Evolutionary conservation across 176 grass and related monocot genomes (phyloP).

Genomic region (Puya raimondii): DNA sequence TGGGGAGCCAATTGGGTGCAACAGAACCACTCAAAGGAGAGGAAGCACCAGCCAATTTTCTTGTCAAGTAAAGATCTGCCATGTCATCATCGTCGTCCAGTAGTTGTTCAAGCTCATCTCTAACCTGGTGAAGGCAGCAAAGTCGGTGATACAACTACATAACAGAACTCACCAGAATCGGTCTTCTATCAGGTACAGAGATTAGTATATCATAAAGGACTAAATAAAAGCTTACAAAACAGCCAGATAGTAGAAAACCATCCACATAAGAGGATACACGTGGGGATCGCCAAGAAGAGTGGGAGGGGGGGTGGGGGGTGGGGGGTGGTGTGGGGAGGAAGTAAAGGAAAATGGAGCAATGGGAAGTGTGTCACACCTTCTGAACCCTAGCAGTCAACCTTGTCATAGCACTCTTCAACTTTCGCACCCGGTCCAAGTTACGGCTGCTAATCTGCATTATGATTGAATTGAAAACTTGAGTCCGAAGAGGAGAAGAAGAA

Average conservation of each 20-base stretch:
- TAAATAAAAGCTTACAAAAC: no score
- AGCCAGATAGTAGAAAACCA: no score
- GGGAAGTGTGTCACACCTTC: slow-evolving; percentile 48
- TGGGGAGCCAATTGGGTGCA: slow-evolving; percentile 71
- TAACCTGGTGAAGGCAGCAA: slow-evolving; percentile 53
- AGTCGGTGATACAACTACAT: slow-evolving; percentile 19
- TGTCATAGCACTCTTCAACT: slow-evolving; percentile 96
- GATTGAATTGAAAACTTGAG: background rate
- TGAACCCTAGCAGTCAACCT: slow-evolving; percentile 92
- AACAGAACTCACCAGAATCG: background rate
- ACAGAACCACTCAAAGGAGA: slow-evolving; percentile 76
- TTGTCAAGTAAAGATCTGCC: slow-evolving; percentile 99
- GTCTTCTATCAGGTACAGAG: no score
- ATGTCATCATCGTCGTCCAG: slow-evolving; percentile 98
- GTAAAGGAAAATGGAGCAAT: background rate
- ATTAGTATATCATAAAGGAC: no score
- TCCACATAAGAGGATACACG: no score
- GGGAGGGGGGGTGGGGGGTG: no score
- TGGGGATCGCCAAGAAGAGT: background rate
- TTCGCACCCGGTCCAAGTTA: slow-evolving; percentile 96
- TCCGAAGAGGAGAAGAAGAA: background rate
- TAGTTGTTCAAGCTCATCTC: slow-evolving; percentile 98
- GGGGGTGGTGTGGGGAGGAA: background rate
- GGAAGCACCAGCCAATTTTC: slow-evolving; percentile 76
- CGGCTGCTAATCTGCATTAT: slow-evolving; percentile 83